Evolutionary conservation across 768 basidiomycete species (phyloP), one percentile per base, ranked within the genome.

Genomic region (Tephrocybe sp.): DNA sequence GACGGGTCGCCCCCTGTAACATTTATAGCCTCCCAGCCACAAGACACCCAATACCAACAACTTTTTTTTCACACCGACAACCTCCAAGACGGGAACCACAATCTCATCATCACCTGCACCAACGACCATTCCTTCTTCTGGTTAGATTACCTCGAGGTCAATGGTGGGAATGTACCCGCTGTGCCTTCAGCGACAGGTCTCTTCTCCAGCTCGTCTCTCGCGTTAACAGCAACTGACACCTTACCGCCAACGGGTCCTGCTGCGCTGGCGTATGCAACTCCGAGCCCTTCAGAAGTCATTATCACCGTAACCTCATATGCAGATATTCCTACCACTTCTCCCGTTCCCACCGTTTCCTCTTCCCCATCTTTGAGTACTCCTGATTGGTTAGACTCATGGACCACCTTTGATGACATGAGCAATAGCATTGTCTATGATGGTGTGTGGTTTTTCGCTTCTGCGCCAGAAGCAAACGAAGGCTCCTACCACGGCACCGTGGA

Each of bases 111-210:
- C 22, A 53, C 50, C 10, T 45, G 15, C n/a, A 42, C 18, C 10
- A 39, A n/a, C 40, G 18, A 19, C 1, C 18, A 16, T 11, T 13
- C 40, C 8, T 22, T 22, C 3, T 55, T 50, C 23, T 60, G 50
- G 54, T n/a, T 60, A 24, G 58, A 60, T 38, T 60, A 46, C 41
- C 24, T 59, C 19, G 41, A n/a, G 24, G 50, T 46, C 16, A 34
- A 16, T n/a, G n/a, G n/a, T n/a, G n/a, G n/a, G n/a, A n/a, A n/a
- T n/a, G n/a, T n/a, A n/a, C n/a, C n/a, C n/a, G n/a, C n/a, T n/a
- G n/a, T n/a, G n/a, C 34, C 34, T 39, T 0, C 24, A 9, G 39
- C 1, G 22, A 30, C 7, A 12, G n/a, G 3, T 11, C 4, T 29
- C 8, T 13, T 10, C 2, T 27, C 16, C 7, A 22, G 4, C 21